Conservation (phyloP, 2,329 filamentous ascomycete genomes). For the Sclerotinia minor region DNA sequence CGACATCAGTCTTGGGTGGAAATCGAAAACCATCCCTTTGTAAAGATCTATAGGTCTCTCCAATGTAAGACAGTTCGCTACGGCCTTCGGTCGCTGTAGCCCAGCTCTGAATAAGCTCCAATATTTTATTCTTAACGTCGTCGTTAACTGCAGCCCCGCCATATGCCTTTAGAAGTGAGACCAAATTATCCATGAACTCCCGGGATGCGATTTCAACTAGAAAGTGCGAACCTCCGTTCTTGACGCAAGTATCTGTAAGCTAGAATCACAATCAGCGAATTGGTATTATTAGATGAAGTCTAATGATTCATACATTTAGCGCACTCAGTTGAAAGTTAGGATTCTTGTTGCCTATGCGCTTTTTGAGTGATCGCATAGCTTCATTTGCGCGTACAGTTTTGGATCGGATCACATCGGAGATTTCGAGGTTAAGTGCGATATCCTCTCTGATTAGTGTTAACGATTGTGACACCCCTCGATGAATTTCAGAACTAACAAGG, state of each 20-base stretch:
- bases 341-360: constrained; percentile 94
- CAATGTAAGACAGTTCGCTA: constrained; percentile 80
- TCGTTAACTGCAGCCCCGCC: constrained; percentile 73
- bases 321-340: constrained; percentile 94
- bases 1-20: constrained; percentile 79
- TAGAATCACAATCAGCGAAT: constrained; percentile 44
- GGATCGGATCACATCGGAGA: constrained; percentile 94
- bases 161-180: constrained; percentile 81
- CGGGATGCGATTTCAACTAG: constrained; percentile 91
- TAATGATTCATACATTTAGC: constrained; percentile 64
- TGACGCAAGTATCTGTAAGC: constrained; percentile 97
- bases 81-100: constrained; percentile 84
- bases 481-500: constrained; percentile 57
- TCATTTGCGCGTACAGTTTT: constrained; percentile 97
- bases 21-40: constrained; percentile 87
- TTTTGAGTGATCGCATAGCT: constrained; percentile 94
- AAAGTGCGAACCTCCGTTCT: constrained; percentile 96
- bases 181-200: constrained; percentile 97
- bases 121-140: constrained; percentile 84
- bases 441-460: constrained; percentile 67
- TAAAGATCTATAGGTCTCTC: constrained; percentile 79
- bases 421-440: constrained; percentile 95
- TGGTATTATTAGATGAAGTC: background rate
- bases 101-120: constrained; percentile 93
- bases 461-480: constrained; percentile 2